phyloP scores from a whole-genome alignment of 495 filamentous ascomycete genomes.

The Penicillium egyptiacum region DNA sequence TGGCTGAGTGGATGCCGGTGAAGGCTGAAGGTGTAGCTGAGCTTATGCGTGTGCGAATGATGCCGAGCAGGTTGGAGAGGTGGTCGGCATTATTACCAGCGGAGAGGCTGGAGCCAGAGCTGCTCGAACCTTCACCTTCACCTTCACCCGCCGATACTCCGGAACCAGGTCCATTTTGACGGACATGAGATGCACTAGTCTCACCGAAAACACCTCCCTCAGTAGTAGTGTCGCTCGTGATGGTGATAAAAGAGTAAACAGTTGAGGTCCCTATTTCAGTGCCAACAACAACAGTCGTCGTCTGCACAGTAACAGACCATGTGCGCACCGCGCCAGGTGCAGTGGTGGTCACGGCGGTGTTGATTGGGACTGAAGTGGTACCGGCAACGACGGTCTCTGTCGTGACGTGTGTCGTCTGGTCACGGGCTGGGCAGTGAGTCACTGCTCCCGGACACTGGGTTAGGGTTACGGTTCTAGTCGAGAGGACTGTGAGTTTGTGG shows the following conservation, averaged over 20 bases:
- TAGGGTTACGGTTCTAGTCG: slow-evolving; percentile 20
- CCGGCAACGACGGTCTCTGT: slow-evolving; percentile 25
- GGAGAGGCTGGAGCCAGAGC: background rate
- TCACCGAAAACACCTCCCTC: background rate
- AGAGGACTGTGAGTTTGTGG: slow-evolving; percentile 18
- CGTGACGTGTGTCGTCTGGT: slow-evolving; percentile 20
- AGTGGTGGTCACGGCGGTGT: background rate
- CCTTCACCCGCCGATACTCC: background rate
- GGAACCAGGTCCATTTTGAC: background rate
- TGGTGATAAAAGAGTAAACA: background rate
- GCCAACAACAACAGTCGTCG: no score
- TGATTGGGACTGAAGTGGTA: slow-evolving; percentile 11
- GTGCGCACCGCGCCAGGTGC: background rate
- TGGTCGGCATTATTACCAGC: background rate
- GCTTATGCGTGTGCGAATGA: background rate
- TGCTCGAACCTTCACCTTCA: background rate
- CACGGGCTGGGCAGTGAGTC: slow-evolving; percentile 24
- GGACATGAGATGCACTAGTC: slow-evolving; percentile 5
- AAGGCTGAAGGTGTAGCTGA: background rate
- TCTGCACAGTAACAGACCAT: background rate
- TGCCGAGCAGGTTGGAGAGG: background rate
- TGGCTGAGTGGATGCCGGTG: background rate
- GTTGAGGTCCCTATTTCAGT: no score
- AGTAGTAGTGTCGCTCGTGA: background rate
- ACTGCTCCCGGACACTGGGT: slow-evolving; percentile 25